These are phyloP conservation scores for Whalleya microplaca DNA, from an alignment of 2,329 filamentous ascomycete genomes.

Conservation along the genomic window DNA sequence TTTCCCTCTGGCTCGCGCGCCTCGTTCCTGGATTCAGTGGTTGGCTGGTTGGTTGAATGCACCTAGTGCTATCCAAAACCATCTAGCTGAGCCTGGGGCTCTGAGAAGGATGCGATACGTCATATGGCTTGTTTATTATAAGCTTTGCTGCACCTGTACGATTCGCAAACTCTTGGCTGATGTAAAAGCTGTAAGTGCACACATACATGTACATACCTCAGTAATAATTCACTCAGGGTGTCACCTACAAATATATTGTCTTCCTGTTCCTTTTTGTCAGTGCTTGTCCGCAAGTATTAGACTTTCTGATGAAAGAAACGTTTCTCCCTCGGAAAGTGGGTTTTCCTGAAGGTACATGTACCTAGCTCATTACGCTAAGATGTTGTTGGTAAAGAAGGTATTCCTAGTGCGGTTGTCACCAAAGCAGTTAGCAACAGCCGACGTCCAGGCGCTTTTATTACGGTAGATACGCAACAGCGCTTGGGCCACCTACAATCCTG, in stretches of 20 bases:
- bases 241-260: not conserved
- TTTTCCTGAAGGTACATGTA: not conserved
- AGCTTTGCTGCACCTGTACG: too few species aligned
- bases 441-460: too few species aligned
- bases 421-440: too few species aligned
- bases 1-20: not conserved
- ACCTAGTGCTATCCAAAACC: not conserved
- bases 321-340: not conserved
- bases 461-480: conserved; percentile 13
- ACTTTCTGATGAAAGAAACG: not conserved
- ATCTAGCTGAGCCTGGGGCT: not conserved
- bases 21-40: not conserved
- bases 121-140: not conserved
- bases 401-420: not conserved
- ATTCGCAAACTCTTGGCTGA: not conserved
- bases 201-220: not conserved
- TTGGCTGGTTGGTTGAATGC: not conserved
- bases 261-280: not conserved
- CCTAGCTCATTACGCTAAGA: not conserved
- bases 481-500: conserved; percentile 22
- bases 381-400: not conserved
- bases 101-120: not conserved
- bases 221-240: not conserved
- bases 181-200: not conserved
- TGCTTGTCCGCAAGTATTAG: not conserved